phyloP scores from a whole-genome alignment of 1,284 basidiomycete species.

The Ceratobasidium papillatum region DNA sequence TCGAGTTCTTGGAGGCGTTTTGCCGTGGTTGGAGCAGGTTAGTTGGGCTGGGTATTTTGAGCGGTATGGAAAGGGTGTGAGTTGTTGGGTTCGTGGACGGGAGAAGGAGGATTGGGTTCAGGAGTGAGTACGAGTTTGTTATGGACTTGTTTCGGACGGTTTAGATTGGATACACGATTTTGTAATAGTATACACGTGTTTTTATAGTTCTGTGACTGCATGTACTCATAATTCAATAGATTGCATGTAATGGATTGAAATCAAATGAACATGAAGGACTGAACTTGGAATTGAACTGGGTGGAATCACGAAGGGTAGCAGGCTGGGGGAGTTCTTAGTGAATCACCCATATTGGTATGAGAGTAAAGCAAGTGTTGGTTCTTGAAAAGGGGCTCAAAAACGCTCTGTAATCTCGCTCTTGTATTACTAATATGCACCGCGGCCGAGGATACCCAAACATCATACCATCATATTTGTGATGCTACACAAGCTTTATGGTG shows the following conservation, averaged over 20 bases:
- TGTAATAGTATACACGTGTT: not conserved
- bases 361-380: too few relatives aligned
- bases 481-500: too few relatives aligned
- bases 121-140: not conserved
- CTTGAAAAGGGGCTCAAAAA: too few relatives aligned
- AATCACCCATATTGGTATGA: too few relatives aligned
- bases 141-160: not conserved
- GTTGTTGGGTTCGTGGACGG: not conserved
- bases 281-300: too few relatives aligned
- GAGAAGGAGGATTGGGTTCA: constrained; percentile 4
- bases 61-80: constrained; percentile 16
- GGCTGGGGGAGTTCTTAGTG: too few relatives aligned
- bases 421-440: too few relatives aligned
- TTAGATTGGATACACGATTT: not conserved
- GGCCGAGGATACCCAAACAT: too few relatives aligned
- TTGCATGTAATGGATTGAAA: not conserved
- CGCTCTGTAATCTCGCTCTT: too few relatives aligned
- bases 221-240: not conserved
- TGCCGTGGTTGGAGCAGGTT: constrained; percentile 18
- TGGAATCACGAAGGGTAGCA: too few relatives aligned
- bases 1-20: not conserved
- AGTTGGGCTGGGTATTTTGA: constrained; percentile 39
- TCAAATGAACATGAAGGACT: not conserved
- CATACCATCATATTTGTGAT: too few relatives aligned
- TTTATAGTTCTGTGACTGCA: too few relatives aligned